These are phyloP conservation scores for Musa schizocarpa DNA, from an alignment of 176 grass and related monocot genomes.

Conservation along the genomic window DNA sequence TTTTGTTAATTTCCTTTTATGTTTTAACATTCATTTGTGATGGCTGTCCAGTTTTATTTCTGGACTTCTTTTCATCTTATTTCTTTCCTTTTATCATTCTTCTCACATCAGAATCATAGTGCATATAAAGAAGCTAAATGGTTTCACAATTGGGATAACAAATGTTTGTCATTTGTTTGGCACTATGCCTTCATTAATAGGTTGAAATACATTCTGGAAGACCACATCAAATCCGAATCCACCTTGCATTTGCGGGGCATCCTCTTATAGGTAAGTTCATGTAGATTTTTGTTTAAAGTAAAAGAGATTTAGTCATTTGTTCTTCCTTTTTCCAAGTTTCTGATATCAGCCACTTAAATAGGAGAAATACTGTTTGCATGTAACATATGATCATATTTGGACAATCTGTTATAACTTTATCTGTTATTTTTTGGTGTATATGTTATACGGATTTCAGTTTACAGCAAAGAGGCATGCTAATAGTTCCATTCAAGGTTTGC, in stretches of 20 bases:
- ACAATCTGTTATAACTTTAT: no score
- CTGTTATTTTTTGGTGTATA: no score
- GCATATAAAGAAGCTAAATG: no score
- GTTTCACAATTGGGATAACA: not conserved
- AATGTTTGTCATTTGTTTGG: not conserved
- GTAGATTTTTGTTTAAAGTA: conserved; percentile 3
- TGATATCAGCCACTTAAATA: no score
- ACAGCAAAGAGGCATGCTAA: no score
- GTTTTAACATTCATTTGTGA: not conserved
- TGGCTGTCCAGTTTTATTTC: not conserved
- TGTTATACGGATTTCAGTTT: no score
- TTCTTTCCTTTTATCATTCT: no score
- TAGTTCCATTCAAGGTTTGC: no score
- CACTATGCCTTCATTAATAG: conserved; percentile 22
- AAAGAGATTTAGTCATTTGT: not conserved
- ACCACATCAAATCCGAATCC: conserved; percentile 81
- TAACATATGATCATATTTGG: no score
- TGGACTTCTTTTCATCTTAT: not conserved
- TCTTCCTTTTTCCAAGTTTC: not conserved
- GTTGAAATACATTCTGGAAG: conserved; percentile 85
- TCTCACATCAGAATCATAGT: no score
- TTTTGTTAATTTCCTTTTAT: not conserved
- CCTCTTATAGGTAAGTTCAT: conserved; percentile 61
- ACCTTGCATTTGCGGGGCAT: conserved; percentile 69
- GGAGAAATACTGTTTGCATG: no score